A percentile compares a stretch with the other conserved stretches of the same genome.
These are phyloP conservation scores for Rhodamnia argentea DNA, from an alignment of 345 rosid species.

Conservation along the genomic window DNA sequence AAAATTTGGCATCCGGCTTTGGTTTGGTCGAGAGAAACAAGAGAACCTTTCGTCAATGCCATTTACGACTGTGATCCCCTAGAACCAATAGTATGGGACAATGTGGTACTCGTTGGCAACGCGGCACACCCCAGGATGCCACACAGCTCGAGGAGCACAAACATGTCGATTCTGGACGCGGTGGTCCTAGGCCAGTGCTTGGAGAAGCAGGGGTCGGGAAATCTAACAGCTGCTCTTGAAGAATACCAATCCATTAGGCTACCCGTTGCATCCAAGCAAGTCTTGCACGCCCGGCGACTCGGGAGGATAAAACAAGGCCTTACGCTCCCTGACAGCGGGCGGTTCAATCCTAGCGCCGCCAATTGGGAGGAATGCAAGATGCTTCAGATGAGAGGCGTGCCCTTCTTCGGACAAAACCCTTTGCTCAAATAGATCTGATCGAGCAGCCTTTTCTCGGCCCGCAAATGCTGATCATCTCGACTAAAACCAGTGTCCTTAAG, in stretches of 20 bases:
- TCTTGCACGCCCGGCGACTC: conserved; percentile 32
- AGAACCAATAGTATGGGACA: conserved; percentile 29
- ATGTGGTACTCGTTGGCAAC: conserved; percentile 56
- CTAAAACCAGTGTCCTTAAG: background rate
- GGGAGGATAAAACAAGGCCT: conserved; percentile 66
- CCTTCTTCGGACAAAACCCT: conserved; percentile 38
- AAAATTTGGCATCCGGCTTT: conserved; percentile 49
- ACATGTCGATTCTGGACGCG: conserved; percentile 70
- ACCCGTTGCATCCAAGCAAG: conserved; percentile 53
- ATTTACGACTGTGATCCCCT: conserved; percentile 65
- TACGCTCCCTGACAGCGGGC: conserved; percentile 16
- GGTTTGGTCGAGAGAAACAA: conserved; percentile 48
- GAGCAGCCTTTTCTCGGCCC: background rate
- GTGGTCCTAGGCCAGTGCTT: conserved; percentile 50
- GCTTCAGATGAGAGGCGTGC: conserved; percentile 42
- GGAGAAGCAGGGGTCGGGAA: conserved; percentile 31
- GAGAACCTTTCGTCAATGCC: conserved; percentile 56
- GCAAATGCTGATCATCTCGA: background rate
- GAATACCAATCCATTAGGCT: conserved; percentile 54
- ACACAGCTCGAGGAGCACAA: conserved; percentile 64
- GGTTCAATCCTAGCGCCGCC: conserved; percentile 23
- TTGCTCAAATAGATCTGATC: background rate
- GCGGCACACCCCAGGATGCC: conserved; percentile 80
- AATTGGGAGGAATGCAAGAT: conserved; percentile 21
- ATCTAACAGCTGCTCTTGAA: conserved; percentile 35